phyloP scores from a whole-genome alignment of 306 rosid species.

The Castanea crenata region DNA sequence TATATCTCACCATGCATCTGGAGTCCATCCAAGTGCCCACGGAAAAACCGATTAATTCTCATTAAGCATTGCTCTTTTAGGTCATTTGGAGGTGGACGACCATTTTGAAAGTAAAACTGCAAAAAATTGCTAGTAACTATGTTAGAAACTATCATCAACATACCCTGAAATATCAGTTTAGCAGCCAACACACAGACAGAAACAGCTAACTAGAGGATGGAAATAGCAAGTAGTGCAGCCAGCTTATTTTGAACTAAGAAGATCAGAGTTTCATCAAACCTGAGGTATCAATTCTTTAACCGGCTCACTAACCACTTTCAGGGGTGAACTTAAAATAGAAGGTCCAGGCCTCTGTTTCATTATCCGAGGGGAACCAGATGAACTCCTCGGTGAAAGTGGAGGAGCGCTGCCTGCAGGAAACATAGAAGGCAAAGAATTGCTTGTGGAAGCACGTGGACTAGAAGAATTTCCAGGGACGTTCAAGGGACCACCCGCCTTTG shows the following conservation, averaged over 20 bases:
- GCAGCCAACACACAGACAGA: constrained; percentile 16
- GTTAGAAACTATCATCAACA: constrained; percentile 22
- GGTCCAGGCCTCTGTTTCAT: constrained; percentile 90
- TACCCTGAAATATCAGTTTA: constrained; percentile 3
- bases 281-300: constrained; percentile 95
- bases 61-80: constrained; percentile 73
- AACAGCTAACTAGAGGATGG: constrained; percentile 12
- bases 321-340: constrained; percentile 83
- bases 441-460: constrained; percentile 77
- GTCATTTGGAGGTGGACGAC: constrained; percentile 82
- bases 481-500: constrained; percentile 85
- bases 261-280: constrained; percentile 46
- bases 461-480: constrained; percentile 88
- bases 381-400: constrained; percentile 91
- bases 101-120: constrained; percentile 95
- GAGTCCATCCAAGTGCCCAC: constrained; percentile 71
- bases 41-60: constrained; percentile 66
- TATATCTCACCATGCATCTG: constrained; percentile 78
- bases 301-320: constrained; percentile 95
- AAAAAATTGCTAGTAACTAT: constrained; percentile 24
- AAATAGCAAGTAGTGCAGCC: constrained; percentile 4
- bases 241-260: constrained; percentile 5
- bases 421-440: constrained; percentile 91
- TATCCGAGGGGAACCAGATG: constrained; percentile 91
- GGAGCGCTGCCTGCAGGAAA: constrained; percentile 99